phyloP scores from a whole-genome alignment of 2,329 filamentous ascomycete genomes.

The Claviceps sp. region DNA sequence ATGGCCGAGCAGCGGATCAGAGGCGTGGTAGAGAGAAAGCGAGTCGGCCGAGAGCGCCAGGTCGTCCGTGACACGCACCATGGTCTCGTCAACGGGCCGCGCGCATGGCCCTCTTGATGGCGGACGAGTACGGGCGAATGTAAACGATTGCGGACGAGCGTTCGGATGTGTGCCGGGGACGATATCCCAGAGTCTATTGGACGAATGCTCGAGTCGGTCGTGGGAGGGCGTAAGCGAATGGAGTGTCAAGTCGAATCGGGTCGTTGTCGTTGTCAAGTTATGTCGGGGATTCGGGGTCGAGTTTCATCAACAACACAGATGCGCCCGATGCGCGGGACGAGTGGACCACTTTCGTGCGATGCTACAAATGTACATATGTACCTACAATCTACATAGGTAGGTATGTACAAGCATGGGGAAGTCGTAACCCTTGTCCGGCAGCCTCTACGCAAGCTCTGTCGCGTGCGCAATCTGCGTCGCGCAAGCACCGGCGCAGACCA shows the following conservation, averaged over 20 bases:
- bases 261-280: neutral
- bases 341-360: constrained; percentile 2
- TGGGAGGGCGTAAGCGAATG: neutral
- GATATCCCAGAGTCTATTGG: neutral
- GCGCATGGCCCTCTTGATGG: constrained; percentile 8
- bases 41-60: constrained; percentile 68
- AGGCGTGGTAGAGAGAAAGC: constrained; percentile 78
- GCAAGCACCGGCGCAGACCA: too few species aligned
- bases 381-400: too few species aligned
- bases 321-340: neutral
- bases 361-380: neutral
- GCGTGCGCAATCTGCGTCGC: too few species aligned
- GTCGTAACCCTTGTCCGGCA: neutral
- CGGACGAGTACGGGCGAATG: too few species aligned
- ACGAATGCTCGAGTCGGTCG: neutral
- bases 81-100: constrained; percentile 32
- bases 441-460: too few species aligned
- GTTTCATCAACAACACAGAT: neutral
- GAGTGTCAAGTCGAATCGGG: neutral
- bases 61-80: constrained; percentile 73
- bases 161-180: neutral
- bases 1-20: constrained; percentile 70
- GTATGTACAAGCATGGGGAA: neutral
- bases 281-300: neutral
- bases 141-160: too few species aligned